Percentiles rank a stretch among this genome's conserved stretches.
These are phyloP conservation scores for Effrenium voratum DNA, from an alignment of 73 alveolate species.

Conservation along the genomic window DNA sequence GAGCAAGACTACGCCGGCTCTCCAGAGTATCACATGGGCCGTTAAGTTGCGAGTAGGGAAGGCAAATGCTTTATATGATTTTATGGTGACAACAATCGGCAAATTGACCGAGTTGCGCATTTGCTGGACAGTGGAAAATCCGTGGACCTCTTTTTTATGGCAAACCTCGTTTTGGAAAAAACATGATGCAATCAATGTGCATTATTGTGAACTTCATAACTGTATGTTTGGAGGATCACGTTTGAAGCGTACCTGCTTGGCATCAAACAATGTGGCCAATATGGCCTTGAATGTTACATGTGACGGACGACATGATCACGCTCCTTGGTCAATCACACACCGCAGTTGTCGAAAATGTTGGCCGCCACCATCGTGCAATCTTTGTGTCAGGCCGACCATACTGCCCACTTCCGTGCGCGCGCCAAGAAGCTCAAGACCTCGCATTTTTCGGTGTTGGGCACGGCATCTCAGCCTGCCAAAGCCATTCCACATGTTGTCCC, in stretches of 20 bases:
- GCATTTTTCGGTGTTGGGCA: not conserved
- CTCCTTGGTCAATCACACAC: not conserved
- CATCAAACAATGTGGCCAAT: not conserved
- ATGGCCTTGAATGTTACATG: not conserved
- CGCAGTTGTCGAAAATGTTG: not conserved
- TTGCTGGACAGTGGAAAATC: not conserved
- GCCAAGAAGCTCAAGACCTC: not conserved
- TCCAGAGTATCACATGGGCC: not conserved
- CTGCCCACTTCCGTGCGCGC: not conserved
- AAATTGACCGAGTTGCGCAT: not conserved
- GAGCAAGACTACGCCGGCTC: not conserved
- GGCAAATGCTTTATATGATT: not conserved
- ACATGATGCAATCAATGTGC: not conserved
- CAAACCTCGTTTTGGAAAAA: not conserved
- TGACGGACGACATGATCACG: not conserved
- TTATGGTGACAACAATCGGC: not conserved
- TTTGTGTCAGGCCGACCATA: not conserved
- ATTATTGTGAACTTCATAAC: not conserved
- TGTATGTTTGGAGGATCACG: not conserved
- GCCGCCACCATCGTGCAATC: not conserved
- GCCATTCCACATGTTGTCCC: not conserved
- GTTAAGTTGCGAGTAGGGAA: not conserved
- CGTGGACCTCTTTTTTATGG: not conserved
- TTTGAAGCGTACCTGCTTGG: not conserved
- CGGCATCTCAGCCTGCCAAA: not conserved